A percentile compares a stretch with the other conserved stretches of the same genome.
phyloP scores from a whole-genome alignment of 345 rosid species.

The Euphorbia pulcherrima region DNA sequence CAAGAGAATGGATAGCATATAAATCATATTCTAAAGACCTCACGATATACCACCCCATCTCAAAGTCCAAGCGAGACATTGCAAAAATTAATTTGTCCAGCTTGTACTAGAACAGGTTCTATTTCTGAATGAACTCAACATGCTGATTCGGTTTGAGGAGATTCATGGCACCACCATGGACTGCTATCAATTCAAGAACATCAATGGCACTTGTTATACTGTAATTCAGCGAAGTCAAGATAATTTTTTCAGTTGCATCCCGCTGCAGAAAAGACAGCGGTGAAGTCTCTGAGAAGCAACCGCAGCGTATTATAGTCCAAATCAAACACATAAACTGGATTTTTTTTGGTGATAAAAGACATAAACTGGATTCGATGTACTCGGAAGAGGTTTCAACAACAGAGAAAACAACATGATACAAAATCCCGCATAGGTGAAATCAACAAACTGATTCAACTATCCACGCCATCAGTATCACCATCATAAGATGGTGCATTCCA shows the following conservation, averaged over 20 bases:
- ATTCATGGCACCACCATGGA: constrained; percentile 79
- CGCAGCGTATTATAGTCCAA: constrained; percentile 54
- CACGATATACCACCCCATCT: constrained; percentile 72
- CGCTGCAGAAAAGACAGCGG: constrained; percentile 86
- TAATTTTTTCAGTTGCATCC: constrained; percentile 87
- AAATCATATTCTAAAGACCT: constrained; percentile 85
- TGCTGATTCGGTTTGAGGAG: constrained; percentile 58
- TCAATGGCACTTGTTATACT: constrained; percentile 72
- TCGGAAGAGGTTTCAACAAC: constrained; percentile 23
- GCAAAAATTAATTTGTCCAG: constrained; percentile 79
- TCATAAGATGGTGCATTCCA: constrained; percentile 37
- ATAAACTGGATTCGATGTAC: constrained; percentile 95
- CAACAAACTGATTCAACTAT: constrained; percentile 7
- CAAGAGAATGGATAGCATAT: constrained; percentile 70
- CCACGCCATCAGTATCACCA: constrained; percentile 15
- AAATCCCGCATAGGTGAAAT: not conserved
- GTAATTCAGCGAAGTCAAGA: constrained; percentile 71
- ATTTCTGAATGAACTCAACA: constrained; percentile 72
- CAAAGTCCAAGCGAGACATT: constrained; percentile 74
- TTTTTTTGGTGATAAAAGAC: too few species aligned
- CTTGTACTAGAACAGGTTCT: constrained; percentile 84
- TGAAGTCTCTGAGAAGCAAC: constrained; percentile 75
- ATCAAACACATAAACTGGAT: constrained; percentile 95
- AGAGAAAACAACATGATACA: not conserved
- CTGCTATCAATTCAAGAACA: constrained; percentile 63